phyloP scores from a whole-genome alignment of 805 yeast species.

The Candida maesae region DNA sequence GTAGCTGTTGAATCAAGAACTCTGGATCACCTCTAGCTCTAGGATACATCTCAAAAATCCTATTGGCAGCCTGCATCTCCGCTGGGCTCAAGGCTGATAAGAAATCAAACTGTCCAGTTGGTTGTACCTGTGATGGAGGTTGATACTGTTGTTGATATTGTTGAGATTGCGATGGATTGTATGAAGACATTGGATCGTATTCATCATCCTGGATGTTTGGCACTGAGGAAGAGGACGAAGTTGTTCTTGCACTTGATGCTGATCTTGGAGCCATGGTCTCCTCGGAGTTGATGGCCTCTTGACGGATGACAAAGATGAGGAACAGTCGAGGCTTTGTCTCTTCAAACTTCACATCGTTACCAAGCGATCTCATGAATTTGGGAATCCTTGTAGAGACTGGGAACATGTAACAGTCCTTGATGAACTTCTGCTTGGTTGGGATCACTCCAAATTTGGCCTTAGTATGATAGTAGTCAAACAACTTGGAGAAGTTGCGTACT shows the following conservation, averaged over 20 bases:
- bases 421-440: constrained; percentile 35
- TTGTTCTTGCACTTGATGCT: too few relatives aligned
- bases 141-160: too few relatives aligned
- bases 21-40: constrained; percentile 19
- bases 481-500: constrained; percentile 23
- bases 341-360: background rate
- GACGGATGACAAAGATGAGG: constrained; percentile 22
- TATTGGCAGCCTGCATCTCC: constrained; percentile 20
- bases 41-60: constrained; percentile 22
- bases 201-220: constrained; percentile 2
- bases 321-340: constrained; percentile 13
- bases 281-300: constrained; percentile 22
- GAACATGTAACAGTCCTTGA: constrained; percentile 44
- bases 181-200: constrained; percentile 2
- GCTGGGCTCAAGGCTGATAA: constrained; percentile 17
- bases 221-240: too few relatives aligned
- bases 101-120: constrained; percentile 15
- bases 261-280: too few relatives aligned
- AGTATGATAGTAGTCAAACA: constrained; percentile 32
- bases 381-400: constrained; percentile 27
- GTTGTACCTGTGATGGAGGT: constrained; percentile 2
- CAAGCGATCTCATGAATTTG: constrained; percentile 14
- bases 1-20: constrained; percentile 20
- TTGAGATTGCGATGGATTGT: background rate
- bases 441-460: constrained; percentile 45